Percentiles rank a stretch among this genome's conserved stretches.
Evolutionary conservation across 768 basidiomycete genomes (phyloP).

Genomic region (Lentinula detonsa): DNA sequence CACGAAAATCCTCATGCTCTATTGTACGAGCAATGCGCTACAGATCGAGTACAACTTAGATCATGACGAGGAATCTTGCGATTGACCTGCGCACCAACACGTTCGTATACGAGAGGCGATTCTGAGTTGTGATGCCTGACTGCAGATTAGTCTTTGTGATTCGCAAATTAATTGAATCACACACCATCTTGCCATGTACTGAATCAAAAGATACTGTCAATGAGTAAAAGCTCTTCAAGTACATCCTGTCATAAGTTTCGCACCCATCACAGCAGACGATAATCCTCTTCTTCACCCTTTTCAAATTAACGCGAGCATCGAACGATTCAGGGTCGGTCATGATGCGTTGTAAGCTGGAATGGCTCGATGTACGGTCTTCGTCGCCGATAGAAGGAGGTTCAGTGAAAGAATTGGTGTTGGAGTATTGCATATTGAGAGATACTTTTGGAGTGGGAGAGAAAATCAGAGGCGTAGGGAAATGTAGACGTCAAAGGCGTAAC

Average conservation of each 20-base stretch:
- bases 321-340: background rate
- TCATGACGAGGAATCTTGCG: background rate
- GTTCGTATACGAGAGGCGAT: constrained; percentile 49
- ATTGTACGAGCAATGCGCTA: constrained; percentile 53
- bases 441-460: background rate
- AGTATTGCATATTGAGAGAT: background rate
- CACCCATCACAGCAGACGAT: constrained; percentile 76
- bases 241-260: constrained; percentile 13
- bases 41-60: background rate
- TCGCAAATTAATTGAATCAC: background rate
- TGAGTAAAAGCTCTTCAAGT: background rate
- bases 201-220: background rate
- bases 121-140: constrained; percentile 25
- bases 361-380: background rate
- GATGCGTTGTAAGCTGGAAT: background rate
- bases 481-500: background rate
- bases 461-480: background rate
- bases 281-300: constrained; percentile 46
- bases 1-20: constrained; percentile 40
- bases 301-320: background rate
- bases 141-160: background rate
- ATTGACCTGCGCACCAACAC: constrained; percentile 34
- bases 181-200: constrained; percentile 75
- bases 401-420: background rate
- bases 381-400: background rate